Evolutionary conservation across 768 basidiomycete genomes (phyloP).

Genomic region (Mycena pura): DNA sequence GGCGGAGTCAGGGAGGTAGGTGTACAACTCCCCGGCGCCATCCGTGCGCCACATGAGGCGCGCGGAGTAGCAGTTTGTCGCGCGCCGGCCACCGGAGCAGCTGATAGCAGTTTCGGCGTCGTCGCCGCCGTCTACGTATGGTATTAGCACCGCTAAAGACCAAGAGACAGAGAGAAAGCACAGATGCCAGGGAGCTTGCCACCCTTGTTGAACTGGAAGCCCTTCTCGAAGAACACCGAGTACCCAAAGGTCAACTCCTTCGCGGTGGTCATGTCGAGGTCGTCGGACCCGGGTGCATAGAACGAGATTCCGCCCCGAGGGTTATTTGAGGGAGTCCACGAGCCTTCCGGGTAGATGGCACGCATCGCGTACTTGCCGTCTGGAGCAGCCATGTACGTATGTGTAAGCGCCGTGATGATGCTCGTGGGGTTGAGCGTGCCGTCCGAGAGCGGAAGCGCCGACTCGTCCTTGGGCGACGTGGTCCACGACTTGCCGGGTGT

Average conservation of each 20-base stretch:
- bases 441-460: slow-evolving; percentile 50
- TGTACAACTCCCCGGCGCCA: slow-evolving; percentile 72
- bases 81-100: slow-evolving; percentile 72
- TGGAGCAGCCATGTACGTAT: slow-evolving; percentile 51
- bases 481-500: slow-evolving; percentile 50
- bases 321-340: slow-evolving; percentile 54
- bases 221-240: slow-evolving; percentile 66
- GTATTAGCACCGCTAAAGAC: neutral
- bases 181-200: slow-evolving; percentile 77
- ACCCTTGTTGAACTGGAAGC: slow-evolving; percentile 70
- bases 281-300: slow-evolving; percentile 66
- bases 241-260: slow-evolving; percentile 71
- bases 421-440: slow-evolving; percentile 51
- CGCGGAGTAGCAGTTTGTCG: slow-evolving; percentile 63
- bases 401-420: slow-evolving; percentile 43
- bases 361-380: slow-evolving; percentile 60
- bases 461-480: slow-evolving; percentile 44
- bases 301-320: slow-evolving; percentile 71
- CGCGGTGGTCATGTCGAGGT: slow-evolving; percentile 61
- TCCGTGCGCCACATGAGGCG: slow-evolving; percentile 74
- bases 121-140: slow-evolving; percentile 54
- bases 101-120: slow-evolving; percentile 49
- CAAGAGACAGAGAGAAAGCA: slow-evolving; percentile 41
- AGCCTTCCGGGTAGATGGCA: slow-evolving; percentile 62
- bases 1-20: slow-evolving; percentile 65